Evolutionary conservation across 352 stramenopile genomes (phyloP), one percentile per base, ranked within the genome.

Genomic region (Pilasporangium apinafurcum): DNA sequence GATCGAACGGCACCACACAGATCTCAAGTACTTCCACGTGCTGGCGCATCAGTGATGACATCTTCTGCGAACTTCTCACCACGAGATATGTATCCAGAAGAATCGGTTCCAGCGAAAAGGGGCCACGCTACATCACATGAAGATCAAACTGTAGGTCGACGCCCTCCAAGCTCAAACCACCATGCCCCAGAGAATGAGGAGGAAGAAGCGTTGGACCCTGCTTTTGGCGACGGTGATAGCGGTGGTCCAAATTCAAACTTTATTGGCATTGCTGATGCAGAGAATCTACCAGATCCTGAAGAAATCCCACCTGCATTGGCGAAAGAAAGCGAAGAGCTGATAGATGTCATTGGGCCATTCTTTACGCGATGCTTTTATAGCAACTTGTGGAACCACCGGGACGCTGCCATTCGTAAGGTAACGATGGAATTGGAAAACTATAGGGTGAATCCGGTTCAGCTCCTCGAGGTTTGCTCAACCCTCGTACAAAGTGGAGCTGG

Each of bases 371-470:
- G 82, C 33, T 71, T 92, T 17, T 94, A 91, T 58, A 92, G 79
- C 48, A 94, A 94, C 30, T 41, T 90, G 44, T 94, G 82, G 82
- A 91, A 87, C 41, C 82, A 91, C 39, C 70, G 82, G 6, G 82
- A 92, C 28, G 79, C 72, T 5, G 77, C 77, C n/a, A 88, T 91
- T 44, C 72, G 78, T 3, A 94, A 92, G 60, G 77, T 94, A 12
- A 80, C 72, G 1, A 79, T 88, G 62, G 71, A 90, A 1, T 63
- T 92, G 26, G 57, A 80, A 5, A 65, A 59, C 14, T 86, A 80
- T 28, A 50, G 55, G 0, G 62, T 68, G 13, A 67, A 88, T 32
- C 56, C 62, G 2, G 64, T 73, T 21, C 35, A 56, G 17, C 50
- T 89, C 4, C 31, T 87, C 17, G 63, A 78, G 8, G 68, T 92